Conservation (phyloP, 805 yeast genomes). For the Saccharomyces eubayanus region DNA sequence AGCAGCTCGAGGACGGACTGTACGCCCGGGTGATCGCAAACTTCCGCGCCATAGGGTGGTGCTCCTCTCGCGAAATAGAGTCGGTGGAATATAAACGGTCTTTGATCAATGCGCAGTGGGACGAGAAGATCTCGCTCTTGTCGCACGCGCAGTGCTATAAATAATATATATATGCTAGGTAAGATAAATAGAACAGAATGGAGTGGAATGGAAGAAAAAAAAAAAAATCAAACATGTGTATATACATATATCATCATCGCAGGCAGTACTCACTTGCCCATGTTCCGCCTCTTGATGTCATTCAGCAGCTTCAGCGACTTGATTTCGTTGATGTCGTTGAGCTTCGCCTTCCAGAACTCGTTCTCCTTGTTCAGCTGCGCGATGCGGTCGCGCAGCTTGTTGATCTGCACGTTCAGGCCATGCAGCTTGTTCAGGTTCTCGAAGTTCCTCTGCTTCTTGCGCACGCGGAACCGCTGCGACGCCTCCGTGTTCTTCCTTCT, state of each 20-base stretch:
- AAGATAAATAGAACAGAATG: too few relatives aligned
- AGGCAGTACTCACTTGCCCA: too few relatives aligned
- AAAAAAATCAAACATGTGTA: too few relatives aligned
- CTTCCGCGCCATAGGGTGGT: not conserved
- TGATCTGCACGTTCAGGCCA: conserved; percentile 15
- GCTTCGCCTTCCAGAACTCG: conserved; percentile 23
- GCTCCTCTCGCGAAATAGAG: not conserved
- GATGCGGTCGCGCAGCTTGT: conserved; percentile 16
- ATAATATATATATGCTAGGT: not conserved
- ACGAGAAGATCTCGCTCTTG: not conserved
- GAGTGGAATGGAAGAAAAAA: too few relatives aligned
- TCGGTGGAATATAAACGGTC: not conserved
- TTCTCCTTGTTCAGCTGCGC: conserved; percentile 23
- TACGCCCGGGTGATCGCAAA: not conserved
- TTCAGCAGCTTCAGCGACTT: conserved; percentile 22
- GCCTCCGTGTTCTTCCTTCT: conserved; percentile 89
- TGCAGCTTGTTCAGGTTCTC: conserved; percentile 17
- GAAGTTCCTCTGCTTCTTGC: conserved; percentile 22
- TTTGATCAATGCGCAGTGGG: not conserved
- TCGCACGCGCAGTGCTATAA: not conserved
- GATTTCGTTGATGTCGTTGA: conserved; percentile 23
- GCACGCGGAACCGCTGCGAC: conserved; percentile 80
- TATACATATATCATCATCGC: too few relatives aligned
- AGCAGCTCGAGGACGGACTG: not conserved
- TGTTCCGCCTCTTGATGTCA: conserved; percentile 13